phyloP scores from a whole-genome alignment of 2,329 filamentous ascomycete genomes.

The Fusarium solani-melongenae region DNA sequence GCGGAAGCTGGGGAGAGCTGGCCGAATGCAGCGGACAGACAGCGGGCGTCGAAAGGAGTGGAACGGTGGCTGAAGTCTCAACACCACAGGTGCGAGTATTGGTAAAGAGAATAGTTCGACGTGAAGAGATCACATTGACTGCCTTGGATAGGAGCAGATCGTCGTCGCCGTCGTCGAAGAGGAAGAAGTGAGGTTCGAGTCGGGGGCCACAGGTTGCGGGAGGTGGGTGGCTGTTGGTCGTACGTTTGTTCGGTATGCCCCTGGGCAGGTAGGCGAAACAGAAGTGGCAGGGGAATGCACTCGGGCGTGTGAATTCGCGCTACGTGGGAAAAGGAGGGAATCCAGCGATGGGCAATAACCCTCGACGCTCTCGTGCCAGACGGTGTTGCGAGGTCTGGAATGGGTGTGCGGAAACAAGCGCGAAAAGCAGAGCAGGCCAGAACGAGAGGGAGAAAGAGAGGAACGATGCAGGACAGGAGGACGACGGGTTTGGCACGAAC shows the following conservation, averaged over 20 bases:
- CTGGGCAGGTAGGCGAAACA: conserved; percentile 29
- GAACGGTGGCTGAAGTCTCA: conserved; percentile 37
- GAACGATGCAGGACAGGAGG: conserved; percentile 31
- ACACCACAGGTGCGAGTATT: conserved; percentile 43
- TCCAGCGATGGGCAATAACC: conserved; percentile 35
- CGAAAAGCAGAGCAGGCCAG: conserved; percentile 31
- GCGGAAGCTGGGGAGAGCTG: conserved; percentile 35
- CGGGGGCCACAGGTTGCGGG: background rate
- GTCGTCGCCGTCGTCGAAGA: conserved; percentile 20
- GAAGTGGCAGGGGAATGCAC: conserved; percentile 25
- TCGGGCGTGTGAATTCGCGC: conserved; percentile 29
- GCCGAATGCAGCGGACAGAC: conserved; percentile 37
- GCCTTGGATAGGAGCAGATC: conserved; percentile 3
- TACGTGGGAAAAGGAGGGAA: conserved; percentile 30
- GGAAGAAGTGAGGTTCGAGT: conserved; percentile 11
- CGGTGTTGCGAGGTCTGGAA: conserved; percentile 47
- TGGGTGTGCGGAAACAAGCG: conserved; percentile 40
- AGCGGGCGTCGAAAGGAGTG: conserved; percentile 34
- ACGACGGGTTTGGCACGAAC: conserved; percentile 26
- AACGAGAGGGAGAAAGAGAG: conserved; percentile 32
- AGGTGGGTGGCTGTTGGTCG: conserved; percentile 17
- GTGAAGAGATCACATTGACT: conserved; percentile 7
- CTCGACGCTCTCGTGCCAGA: conserved; percentile 49
- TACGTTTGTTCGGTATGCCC: conserved; percentile 26
- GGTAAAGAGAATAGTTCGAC: conserved; percentile 17